These are phyloP conservation scores for Brassica juncea DNA, from an alignment of 345 rosid genomes.

Conservation along the genomic window DNA sequence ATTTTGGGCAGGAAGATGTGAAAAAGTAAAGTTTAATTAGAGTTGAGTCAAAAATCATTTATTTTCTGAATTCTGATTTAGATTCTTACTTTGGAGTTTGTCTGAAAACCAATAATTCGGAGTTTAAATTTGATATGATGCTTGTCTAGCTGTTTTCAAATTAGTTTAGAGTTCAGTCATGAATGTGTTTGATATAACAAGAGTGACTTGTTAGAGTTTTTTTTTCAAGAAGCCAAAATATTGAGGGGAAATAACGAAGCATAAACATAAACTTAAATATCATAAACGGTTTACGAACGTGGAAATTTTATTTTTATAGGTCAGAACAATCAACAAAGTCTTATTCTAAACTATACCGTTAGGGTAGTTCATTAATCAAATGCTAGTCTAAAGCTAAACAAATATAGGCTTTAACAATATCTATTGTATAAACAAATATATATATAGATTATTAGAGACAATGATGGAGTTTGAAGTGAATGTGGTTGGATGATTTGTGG, in stretches of 20 bases:
- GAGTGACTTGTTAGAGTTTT: background rate
- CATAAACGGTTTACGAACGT: background rate
- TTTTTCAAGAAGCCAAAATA: background rate
- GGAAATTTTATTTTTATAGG: background rate
- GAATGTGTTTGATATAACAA: background rate
- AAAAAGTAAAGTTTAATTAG: background rate
- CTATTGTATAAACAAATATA: background rate
- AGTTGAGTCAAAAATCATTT: background rate
- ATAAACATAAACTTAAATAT: background rate
- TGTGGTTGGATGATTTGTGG: conserved; percentile 75
- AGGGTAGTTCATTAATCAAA: conserved; percentile 1
- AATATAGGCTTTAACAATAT: background rate
- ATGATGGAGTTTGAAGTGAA: conserved; percentile 34
- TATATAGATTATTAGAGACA: background rate
- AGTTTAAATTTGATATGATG: background rate
- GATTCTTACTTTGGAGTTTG: background rate
- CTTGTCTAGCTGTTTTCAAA: background rate
- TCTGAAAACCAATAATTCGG: background rate
- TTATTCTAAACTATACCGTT: background rate
- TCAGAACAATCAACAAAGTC: background rate
- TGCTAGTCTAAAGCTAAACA: conserved; percentile 17
- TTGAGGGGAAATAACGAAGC: background rate
- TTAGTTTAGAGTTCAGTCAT: background rate
- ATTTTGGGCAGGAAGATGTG: background rate
- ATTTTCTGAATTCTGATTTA: background rate